phyloP scores from a whole-genome alignment of 805 yeast genomes.

The Isabelozyma pseudorhagii region DNA sequence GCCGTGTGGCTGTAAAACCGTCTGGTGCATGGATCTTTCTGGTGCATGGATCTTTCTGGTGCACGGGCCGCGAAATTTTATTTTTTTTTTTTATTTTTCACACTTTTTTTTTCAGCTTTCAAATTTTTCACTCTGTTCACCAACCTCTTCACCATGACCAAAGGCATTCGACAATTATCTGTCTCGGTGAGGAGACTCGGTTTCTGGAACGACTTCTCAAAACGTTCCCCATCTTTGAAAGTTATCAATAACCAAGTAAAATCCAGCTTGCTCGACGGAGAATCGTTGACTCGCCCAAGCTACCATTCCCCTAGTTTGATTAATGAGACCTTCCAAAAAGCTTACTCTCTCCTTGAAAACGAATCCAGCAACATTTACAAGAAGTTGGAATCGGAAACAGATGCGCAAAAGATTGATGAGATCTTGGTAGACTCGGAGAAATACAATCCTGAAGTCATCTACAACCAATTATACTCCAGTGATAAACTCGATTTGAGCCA shows the following conservation, averaged over 20 bases:
- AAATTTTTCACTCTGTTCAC: neutral
- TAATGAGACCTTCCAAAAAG: conserved; percentile 67
- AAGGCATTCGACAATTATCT: neutral
- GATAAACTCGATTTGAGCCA: conserved; percentile 59
- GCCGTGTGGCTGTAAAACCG: no score
- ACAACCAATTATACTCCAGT: conserved; percentile 51
- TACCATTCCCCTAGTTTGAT: conserved; percentile 70
- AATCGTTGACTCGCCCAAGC: conserved; percentile 36
- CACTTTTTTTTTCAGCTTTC: neutral
- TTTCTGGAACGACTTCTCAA: conserved; percentile 32
- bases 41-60: no score
- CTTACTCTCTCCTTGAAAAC: conserved; percentile 57
- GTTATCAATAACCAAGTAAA: conserved; percentile 15
- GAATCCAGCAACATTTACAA: conserved; percentile 43
- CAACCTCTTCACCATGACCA: neutral
- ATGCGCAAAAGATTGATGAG: conserved; percentile 12
- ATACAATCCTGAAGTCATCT: conserved; percentile 81
- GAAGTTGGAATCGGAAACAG: conserved; percentile 21
- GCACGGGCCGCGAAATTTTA: no score
- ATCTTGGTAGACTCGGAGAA: conserved; percentile 61
- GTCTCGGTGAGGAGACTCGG: conserved; percentile 5
- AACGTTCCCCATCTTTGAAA: conserved; percentile 26
- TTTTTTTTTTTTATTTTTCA: no score
- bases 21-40: no score
- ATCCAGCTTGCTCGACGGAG: conserved; percentile 19